Conservation (phyloP, 305 asterid genomes). For the Rubia peregrina region DNA sequence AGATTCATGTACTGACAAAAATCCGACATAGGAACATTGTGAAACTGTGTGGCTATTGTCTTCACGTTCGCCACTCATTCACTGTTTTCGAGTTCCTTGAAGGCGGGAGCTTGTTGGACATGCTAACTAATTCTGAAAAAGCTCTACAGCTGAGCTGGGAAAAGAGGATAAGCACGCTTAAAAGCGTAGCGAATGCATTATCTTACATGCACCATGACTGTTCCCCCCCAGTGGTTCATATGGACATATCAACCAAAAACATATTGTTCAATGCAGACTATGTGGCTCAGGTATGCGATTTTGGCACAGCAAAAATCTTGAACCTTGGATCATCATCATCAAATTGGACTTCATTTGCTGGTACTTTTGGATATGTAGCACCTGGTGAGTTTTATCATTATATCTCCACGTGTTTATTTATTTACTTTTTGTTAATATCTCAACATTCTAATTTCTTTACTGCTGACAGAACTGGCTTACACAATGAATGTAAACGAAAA, state of each 20-base stretch:
- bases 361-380: slow-evolving; percentile 41
- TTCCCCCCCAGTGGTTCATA: slow-evolving; percentile 26
- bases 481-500: slow-evolving; percentile 28
- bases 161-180: neutral
- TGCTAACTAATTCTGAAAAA: slow-evolving; percentile 9
- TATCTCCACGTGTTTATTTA: neutral
- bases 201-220: slow-evolving; percentile 6
- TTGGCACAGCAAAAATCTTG: slow-evolving; percentile 28
- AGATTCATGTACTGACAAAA: slow-evolving; percentile 25
- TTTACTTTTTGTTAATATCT: neutral
- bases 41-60: slow-evolving; percentile 31
- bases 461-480: slow-evolving; percentile 28
- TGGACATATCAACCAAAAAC: slow-evolving; percentile 36
- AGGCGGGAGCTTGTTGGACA: slow-evolving; percentile 25
- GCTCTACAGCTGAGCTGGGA: neutral
- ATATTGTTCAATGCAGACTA: slow-evolving; percentile 21
- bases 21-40: slow-evolving; percentile 31
- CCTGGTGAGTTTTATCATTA: slow-evolving; percentile 23
- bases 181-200: neutral
- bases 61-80: slow-evolving; percentile 22
- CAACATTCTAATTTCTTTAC: neutral
- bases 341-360: slow-evolving; percentile 32
- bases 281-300: slow-evolving; percentile 27
- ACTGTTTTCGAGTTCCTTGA: slow-evolving; percentile 30
- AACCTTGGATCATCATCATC: slow-evolving; percentile 22